Conservation (phyloP, 192 early-diverging fungal genomes). For the Coemansia sp. region DNA sequence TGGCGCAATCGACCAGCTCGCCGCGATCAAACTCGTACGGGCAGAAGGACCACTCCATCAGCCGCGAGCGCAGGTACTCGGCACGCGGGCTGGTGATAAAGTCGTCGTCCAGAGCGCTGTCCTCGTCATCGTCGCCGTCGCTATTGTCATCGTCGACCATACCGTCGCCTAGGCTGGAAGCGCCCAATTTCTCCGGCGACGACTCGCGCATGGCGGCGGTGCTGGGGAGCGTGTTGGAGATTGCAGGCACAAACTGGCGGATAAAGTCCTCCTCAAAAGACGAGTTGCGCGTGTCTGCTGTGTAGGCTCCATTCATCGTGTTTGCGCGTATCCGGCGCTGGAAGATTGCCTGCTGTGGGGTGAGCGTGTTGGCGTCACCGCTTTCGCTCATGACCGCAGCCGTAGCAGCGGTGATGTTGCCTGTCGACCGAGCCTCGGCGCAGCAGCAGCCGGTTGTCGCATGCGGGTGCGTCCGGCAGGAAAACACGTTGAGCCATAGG, state of each 20-base stretch:
- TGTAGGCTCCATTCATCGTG: constrained; percentile 27
- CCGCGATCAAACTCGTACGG: constrained; percentile 61
- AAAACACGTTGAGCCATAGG: constrained; percentile 52
- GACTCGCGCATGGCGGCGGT: background rate
- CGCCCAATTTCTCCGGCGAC: background rate
- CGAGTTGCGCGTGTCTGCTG: constrained; percentile 42
- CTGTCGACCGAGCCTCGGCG: constrained; percentile 1
- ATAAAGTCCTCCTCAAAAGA: constrained; percentile 53
- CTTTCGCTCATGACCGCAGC: constrained; percentile 1
- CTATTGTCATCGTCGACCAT: background rate
- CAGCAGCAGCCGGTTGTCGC: constrained; percentile 13
- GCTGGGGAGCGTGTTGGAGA: constrained; percentile 30
- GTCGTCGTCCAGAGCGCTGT: constrained; percentile 20
- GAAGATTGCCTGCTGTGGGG: constrained; percentile 35
- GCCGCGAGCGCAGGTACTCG: constrained; percentile 50
- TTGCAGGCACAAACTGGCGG: constrained; percentile 49
- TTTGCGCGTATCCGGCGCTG: constrained; percentile 48
- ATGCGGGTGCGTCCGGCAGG: constrained; percentile 35
- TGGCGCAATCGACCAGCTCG: constrained; percentile 65
- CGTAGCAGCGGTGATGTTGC: constrained; percentile 1
- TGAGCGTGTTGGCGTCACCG: constrained; percentile 14
- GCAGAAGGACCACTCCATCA: constrained; percentile 67
- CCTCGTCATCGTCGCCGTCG: constrained; percentile 9
- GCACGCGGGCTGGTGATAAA: constrained; percentile 35
- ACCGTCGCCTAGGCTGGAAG: background rate